Evolutionary conservation across 177 flowering plant species (phyloP), one percentile per base, ranked within the genome.

Genomic region (Vitis hybrid): DNA sequence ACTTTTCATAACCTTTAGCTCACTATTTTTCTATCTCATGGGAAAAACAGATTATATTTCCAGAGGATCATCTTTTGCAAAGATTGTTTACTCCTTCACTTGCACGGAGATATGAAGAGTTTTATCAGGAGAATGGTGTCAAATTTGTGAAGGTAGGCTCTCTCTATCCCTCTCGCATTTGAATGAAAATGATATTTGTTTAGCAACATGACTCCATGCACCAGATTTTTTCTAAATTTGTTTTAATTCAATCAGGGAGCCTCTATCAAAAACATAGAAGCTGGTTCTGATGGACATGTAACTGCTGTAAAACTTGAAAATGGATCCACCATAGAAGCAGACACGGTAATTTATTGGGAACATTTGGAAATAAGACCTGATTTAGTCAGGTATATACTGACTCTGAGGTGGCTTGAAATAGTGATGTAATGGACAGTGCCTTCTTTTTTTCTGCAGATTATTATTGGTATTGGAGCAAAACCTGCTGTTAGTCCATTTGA

Each of bases 381-480:
- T 35, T 35, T 35, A 35, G 7, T 35, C 46, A 35, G 7, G 46
- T 35, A 35, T 35, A 6, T 35, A 35, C 8, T 6, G 46, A 35
- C 46, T 35, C 7, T 35, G 46, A 35, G 46, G 46, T 35, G 46
- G 46, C 46, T 35, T 6, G 46, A 35, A 35, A 35, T 35, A 35
- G 46, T 35, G 46, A 35, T 35, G 7, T 35, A 35, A 35, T 35
- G 46, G 46, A 35, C 46, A 6, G 6, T 35, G 7, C 7, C 17
- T 61, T 70, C 30, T 49, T 49, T 24, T 40, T 19, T 30, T 70
- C 8, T 78, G 80, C 87, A 92, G 97, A 81, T 94, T 65, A 75
- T 94, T 68, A 78, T 94, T 74, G 97, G 98, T 40, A 90, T 91
- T 72, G 98, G 98, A 74, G 97, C 94, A 67, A 94, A 87, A 76